These are phyloP conservation scores for Colletotrichum brevisporum DNA, from an alignment of 2,329 filamentous ascomycete species.

Conservation along the genomic window DNA sequence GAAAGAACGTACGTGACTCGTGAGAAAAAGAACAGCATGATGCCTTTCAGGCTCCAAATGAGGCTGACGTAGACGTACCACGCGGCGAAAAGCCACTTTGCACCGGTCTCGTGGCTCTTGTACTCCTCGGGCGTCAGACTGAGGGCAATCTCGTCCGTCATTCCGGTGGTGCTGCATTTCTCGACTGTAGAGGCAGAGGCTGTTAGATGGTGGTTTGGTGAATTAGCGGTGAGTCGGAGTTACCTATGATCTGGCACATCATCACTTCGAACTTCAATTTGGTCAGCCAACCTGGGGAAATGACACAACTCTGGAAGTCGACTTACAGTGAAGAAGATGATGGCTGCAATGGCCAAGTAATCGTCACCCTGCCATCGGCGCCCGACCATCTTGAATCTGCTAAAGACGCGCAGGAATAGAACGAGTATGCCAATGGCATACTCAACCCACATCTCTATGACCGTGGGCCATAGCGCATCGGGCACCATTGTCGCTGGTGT, in stretches of 20 bases:
- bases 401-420: constrained; percentile 30
- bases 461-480: constrained; percentile 18
- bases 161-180: constrained; percentile 34
- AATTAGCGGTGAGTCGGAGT: not conserved
- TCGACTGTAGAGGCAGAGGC: constrained; percentile 11
- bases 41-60: constrained; percentile 38
- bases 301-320: not conserved
- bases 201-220: not conserved
- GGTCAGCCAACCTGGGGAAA: not conserved
- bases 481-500: constrained; percentile 30
- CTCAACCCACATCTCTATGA: constrained; percentile 39
- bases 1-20: constrained; percentile 29
- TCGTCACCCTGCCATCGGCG: constrained; percentile 35
- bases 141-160: constrained; percentile 30
- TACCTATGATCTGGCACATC: constrained; percentile 39
- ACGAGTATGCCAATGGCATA: constrained; percentile 30
- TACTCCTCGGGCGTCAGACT: constrained; percentile 27
- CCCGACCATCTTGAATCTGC: constrained; percentile 20
- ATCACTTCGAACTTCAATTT: constrained; percentile 32
- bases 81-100: constrained; percentile 37
- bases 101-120: constrained; percentile 32
- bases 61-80: constrained; percentile 37
- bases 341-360: constrained; percentile 27
- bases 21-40: constrained; percentile 35
- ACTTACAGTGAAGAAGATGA: constrained; percentile 34